A percentile compares a stretch with the other conserved stretches of the same genome.
Evolutionary conservation across 2,329 filamentous ascomycete genomes (phyloP).

Genomic region (Salinomyces thailandicus): DNA sequence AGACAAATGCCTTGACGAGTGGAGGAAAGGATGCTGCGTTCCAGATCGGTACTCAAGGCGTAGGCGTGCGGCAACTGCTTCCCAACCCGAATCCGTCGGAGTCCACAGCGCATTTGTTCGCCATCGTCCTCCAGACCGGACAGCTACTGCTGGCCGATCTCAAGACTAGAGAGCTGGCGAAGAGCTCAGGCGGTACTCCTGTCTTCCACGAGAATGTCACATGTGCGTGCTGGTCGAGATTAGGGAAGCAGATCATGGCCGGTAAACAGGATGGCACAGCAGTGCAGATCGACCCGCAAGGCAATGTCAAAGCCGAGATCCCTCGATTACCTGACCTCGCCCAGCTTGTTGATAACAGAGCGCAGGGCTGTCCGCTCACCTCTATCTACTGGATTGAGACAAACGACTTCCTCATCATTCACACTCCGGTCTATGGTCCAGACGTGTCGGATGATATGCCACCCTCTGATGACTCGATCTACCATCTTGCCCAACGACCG

Average conservation of each 20-base stretch:
- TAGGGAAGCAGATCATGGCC: slow-evolving; percentile 84
- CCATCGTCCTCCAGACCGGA: slow-evolving; percentile 68
- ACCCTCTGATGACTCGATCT: slow-evolving; percentile 48
- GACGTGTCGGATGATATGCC: slow-evolving; percentile 14
- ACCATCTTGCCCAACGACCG: slow-evolving; percentile 66
- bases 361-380: slow-evolving; percentile 15
- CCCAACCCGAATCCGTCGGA: slow-evolving; percentile 61
- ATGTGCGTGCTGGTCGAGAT: slow-evolving; percentile 82
- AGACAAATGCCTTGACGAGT: slow-evolving; percentile 56
- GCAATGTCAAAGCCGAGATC: slow-evolving; percentile 64
- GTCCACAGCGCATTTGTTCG: slow-evolving; percentile 63
- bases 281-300: slow-evolving; percentile 73
- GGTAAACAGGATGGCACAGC: slow-evolving; percentile 72
- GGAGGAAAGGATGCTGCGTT: slow-evolving; percentile 58
- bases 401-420: slow-evolving; percentile 54
- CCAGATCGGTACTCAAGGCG: slow-evolving; percentile 65
- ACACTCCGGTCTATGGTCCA: slow-evolving; percentile 46
- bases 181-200: slow-evolving; percentile 48
- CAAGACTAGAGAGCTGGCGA: slow-evolving; percentile 50
- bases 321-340: slow-evolving; percentile 59
- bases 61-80: slow-evolving; percentile 60
- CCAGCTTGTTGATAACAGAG: slow-evolving; percentile 33
- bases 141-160: slow-evolving; percentile 78
- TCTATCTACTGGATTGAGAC: slow-evolving; percentile 79
- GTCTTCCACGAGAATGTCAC: slow-evolving; percentile 65